Evolutionary conservation across 176 grass and related monocot genomes (phyloP), one percentile per base, ranked within the genome.

Genomic region (Aegilops speltoides): DNA sequence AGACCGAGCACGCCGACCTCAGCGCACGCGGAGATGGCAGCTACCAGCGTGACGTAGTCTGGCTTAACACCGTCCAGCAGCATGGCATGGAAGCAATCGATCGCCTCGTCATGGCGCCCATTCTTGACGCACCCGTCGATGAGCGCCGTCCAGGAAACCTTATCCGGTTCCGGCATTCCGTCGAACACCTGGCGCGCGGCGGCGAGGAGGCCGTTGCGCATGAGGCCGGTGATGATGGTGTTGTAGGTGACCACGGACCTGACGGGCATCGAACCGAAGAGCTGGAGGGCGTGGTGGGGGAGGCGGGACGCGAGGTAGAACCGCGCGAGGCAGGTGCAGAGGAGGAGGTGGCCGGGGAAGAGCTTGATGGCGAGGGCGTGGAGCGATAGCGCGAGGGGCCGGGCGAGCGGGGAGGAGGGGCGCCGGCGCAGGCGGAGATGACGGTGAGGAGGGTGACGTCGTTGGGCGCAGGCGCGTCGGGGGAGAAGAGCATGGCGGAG

Each of bases 91-190:
- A 93, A 93, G 62, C 70, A 79, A 4, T 85, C 79, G 50, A 98
- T 76, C 19, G 89, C 93, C 77, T 92, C 88, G 17, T 88, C 90
- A 8, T 85, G 83, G 59, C 83, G 77, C 22, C 86, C 88, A 63
- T 91, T 91, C 86, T 95, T 88, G 26, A 91, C 84, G 78, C 85
- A 89, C 46, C 81, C 88, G 15, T 91, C 84, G 52, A 95, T 91
- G 72, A 98, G 81, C 52, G 88, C 89, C 62, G 88, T 93, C 89
- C 95, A 95, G 3, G 91, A 95, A 20, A 95, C 80, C 83, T 79
- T 88, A 31, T 98, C 93, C 83, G 70, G 88, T 0, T 14, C 68
- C 4, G 86, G 77, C 89, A 91, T 91, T 86, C 45, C 68, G 17
- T 89, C 83, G 40, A 95, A 95, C 86, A 93, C 73, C 32, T 90